A percentile compares a stretch with the other conserved stretches of the same genome.
phyloP scores from a whole-genome alignment of 768 basidiomycete species.

The Macrolepiota fuliginosa region DNA sequence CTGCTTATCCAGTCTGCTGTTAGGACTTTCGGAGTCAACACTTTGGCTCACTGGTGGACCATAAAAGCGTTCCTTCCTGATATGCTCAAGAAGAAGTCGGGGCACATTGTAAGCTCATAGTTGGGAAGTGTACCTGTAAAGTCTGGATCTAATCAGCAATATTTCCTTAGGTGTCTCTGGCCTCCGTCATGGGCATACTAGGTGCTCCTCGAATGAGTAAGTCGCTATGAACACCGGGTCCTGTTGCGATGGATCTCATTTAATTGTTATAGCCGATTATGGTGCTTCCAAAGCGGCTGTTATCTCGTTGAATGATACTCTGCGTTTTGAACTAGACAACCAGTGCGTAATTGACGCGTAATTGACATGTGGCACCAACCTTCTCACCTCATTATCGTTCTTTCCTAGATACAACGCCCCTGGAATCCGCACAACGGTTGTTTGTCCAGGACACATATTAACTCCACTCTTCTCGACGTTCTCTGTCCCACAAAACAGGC shows the following conservation, averaged over 20 bases:
- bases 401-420: constrained; percentile 63
- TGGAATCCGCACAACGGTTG: constrained; percentile 81
- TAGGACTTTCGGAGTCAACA: constrained; percentile 91
- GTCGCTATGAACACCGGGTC: constrained; percentile 21
- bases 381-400: constrained; percentile 9
- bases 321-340: constrained; percentile 86
- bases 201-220: constrained; percentile 77
- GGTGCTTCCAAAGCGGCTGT: constrained; percentile 91
- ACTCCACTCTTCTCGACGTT: constrained; percentile 76
- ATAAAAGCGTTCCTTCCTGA: constrained; percentile 90
- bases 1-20: constrained; percentile 1
- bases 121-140: constrained; percentile 4
- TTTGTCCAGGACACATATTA: constrained; percentile 76
- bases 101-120: constrained; percentile 71
- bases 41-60: constrained; percentile 87
- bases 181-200: constrained; percentile 71
- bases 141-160: constrained; percentile 13
- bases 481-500: constrained; percentile 41
- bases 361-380: not conserved
- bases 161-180: constrained; percentile 55
- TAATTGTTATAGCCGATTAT: constrained; percentile 67
- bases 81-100: constrained; percentile 73
- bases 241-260: not conserved
- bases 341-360: constrained; percentile 36
- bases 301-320: constrained; percentile 74